Evolutionary conservation across 305 asterid species (phyloP).

Genomic region (Fraxinus nigra): DNA sequence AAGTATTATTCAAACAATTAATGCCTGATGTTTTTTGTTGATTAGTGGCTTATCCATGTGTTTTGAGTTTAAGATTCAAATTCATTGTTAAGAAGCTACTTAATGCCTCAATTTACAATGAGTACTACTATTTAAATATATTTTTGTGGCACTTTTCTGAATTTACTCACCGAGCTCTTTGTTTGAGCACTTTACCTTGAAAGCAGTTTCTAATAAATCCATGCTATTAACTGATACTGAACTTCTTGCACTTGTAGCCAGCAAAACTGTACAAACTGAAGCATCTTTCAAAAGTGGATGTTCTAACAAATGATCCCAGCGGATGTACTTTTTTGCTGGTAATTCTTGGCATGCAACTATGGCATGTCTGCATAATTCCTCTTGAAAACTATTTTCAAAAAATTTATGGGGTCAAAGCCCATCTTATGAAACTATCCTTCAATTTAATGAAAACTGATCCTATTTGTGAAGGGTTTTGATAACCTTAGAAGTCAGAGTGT

Average conservation of each 20-base stretch:
- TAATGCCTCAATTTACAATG: slow-evolving; percentile 4
- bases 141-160: not conserved
- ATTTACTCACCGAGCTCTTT: slow-evolving; percentile 7
- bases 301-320: slow-evolving; percentile 87
- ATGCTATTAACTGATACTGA: slow-evolving; percentile 23
- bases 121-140: not conserved
- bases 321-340: slow-evolving; percentile 97
- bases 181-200: slow-evolving; percentile 8
- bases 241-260: slow-evolving; percentile 51
- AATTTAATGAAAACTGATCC: slow-evolving; percentile 26
- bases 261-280: slow-evolving; percentile 87
- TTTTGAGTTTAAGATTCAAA: not conserved
- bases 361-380: slow-evolving; percentile 11
- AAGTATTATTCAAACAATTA: slow-evolving; percentile 12
- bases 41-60: not conserved
- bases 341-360: slow-evolving; percentile 20
- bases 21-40: not conserved
- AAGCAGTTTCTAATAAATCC: slow-evolving; percentile 2
- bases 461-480: slow-evolving; percentile 80
- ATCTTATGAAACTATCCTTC: not conserved
- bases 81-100: slow-evolving; percentile 3
- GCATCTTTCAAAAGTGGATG: slow-evolving; percentile 92
- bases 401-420: slow-evolving; percentile 1
- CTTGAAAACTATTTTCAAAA: slow-evolving; percentile 5
- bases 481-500: slow-evolving; percentile 95